Base-by-base conservation (phyloP, 495 filamentous ascomycete species). In the Xylaria longipes region DNA sequence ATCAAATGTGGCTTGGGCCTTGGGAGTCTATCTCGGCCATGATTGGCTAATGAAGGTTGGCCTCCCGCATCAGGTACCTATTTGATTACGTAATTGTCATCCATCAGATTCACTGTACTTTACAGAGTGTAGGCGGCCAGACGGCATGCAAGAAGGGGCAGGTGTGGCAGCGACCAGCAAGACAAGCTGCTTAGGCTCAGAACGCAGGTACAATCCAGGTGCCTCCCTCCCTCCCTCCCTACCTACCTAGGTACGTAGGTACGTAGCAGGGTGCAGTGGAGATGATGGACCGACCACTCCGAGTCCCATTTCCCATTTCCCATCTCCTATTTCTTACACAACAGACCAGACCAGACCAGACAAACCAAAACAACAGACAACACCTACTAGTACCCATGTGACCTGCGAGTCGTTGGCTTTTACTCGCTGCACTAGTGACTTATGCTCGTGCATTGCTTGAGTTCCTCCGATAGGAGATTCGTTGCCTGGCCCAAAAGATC, bases 1-100 rank as follows among this genome's bases (percentile, higher is more conserved):
- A 37, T 45, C 25, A 46, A 58, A 17, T 69, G 68, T 69, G 68
- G 68, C 68, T 69, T 69, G 68, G 1, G 37, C 29, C 4, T 65
- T 37, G 33, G 7, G 29, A 11, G 41, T 31, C 17, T 22, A 43
- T 5, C 35, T 58, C n/a, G 17, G 27, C 12, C 11, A 14, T 70
- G 57, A 63, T 70, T 70, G 68, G 56, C 45, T 15, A 12, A 14
- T 37, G 14, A 29, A 56, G 12, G 1, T n/a, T n/a, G n/a, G n/a
- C n/a, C n/a, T n/a, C n/a, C n/a, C n/a, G n/a, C n/a, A n/a, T n/a
- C n/a, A n/a, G n/a, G n/a, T n/a, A n/a, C n/a, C 17, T 25, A 11
- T 11, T 1, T 22, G 46, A 50, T 50, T 50, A 50, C 3, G n/a
- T 50, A 50, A 50, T 25, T 6, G 1, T 22, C 6, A 2, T 50